Evolutionary conservation across 2,329 filamentous ascomycete species (phyloP).

Genomic region (Clarireedia paspali): DNA sequence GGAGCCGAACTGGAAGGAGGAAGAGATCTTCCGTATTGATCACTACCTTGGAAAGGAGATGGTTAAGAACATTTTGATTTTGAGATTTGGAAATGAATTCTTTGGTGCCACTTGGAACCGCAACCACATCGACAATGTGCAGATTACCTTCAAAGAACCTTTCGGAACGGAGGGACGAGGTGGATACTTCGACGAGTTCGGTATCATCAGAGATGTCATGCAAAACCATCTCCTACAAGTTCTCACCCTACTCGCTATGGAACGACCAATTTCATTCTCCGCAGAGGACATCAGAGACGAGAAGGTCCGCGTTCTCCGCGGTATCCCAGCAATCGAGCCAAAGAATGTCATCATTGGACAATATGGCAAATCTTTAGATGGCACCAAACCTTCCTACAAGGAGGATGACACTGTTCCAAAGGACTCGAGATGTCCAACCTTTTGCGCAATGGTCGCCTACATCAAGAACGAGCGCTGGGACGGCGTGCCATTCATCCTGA

Average conservation of each 20-base stretch:
- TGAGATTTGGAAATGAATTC: slow-evolving; percentile 98
- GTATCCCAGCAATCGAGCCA: slow-evolving; percentile 89
- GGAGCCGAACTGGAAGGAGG: slow-evolving; percentile 96
- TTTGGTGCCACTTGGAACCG: slow-evolving; percentile 98
- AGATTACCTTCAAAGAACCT: slow-evolving; percentile 99
- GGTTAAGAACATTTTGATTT: slow-evolving; percentile 99
- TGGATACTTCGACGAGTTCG: slow-evolving; percentile 98
- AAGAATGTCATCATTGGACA: slow-evolving; percentile 99
- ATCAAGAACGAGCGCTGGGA: slow-evolving; percentile 99
- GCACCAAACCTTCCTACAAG: slow-evolving; percentile 95
- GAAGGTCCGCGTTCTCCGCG: slow-evolving; percentile 92
- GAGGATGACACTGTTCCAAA: slow-evolving; percentile 98
- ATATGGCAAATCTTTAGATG: slow-evolving; percentile 93
- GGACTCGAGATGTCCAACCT: slow-evolving; percentile 94
- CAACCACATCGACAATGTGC: slow-evolving; percentile 98
- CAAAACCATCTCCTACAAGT: slow-evolving; percentile 98
- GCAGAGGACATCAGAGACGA: slow-evolving; percentile 97
- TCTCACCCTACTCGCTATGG: slow-evolving; percentile 93
- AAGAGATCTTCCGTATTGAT: slow-evolving; percentile 98
- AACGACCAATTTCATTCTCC: slow-evolving; percentile 96
- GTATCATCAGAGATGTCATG: slow-evolving; percentile 99
- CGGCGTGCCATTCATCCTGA: slow-evolving; percentile 97
- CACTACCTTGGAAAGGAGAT: slow-evolving; percentile 99
- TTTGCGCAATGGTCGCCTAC: slow-evolving; percentile 93
- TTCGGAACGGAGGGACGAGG: slow-evolving; percentile 97